phyloP scores from a whole-genome alignment of 345 rosid species.

The Balakata baccata region DNA sequence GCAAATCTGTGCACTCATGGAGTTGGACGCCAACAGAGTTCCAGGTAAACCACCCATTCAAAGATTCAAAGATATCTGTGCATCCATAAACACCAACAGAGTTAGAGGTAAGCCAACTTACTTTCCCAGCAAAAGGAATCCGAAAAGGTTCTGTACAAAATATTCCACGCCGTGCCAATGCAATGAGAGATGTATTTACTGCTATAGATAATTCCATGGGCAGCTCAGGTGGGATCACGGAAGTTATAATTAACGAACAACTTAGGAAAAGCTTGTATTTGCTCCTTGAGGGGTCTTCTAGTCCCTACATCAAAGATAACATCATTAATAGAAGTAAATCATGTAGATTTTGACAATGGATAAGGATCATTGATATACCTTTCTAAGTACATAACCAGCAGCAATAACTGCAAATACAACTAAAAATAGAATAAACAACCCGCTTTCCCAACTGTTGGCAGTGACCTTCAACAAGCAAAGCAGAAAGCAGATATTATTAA shows the following conservation, averaged over 20 bases:
- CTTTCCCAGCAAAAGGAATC: constrained; percentile 99
- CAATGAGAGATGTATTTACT: constrained; percentile 95
- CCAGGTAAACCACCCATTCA: background rate
- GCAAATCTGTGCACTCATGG: background rate
- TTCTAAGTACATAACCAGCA: constrained; percentile 95
- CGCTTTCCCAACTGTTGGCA: constrained; percentile 99
- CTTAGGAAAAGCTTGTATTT: constrained; percentile 92
- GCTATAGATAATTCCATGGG: constrained; percentile 99
- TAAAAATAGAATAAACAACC: constrained; percentile 83
- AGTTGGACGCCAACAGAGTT: background rate
- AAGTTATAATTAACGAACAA: constrained; percentile 91
- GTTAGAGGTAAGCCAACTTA: constrained; percentile 20
- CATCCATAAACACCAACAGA: background rate
- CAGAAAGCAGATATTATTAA: constrained; percentile 6
- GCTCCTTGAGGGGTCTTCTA: constrained; percentile 99
- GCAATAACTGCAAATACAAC: constrained; percentile 95
- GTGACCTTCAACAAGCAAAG: constrained; percentile 58
- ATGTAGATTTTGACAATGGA: background rate
- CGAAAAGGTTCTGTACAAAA: constrained; percentile 99
- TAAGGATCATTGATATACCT: constrained; percentile 41
- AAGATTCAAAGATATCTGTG: background rate
- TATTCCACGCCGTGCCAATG: constrained; percentile 91
- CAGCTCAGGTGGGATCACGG: constrained; percentile 97
- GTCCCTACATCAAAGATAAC: constrained; percentile 51
- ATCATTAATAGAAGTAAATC: constrained; percentile 8